A percentile compares a stretch with the other conserved stretches of the same genome.
These are phyloP conservation scores for Polyporus tsugae DNA, from an alignment of 1,284 basidiomycete species.

Conservation along the genomic window DNA sequence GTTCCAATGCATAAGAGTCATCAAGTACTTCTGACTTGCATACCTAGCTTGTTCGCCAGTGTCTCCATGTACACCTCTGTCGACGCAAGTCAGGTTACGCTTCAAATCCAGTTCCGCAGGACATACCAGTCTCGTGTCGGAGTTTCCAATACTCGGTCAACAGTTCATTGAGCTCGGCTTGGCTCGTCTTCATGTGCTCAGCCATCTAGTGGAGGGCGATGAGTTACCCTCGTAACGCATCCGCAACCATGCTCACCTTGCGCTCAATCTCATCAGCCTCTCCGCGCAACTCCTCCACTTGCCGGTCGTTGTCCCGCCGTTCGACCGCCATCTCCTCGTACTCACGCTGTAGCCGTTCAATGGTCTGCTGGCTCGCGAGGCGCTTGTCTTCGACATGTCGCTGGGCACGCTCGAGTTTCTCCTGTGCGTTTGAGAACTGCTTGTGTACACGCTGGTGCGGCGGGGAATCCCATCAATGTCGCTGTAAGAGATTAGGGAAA, in stretches of 20 bases:
- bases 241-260: constrained; percentile 51
- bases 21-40: constrained; percentile 42
- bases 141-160: constrained; percentile 83
- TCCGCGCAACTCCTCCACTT: constrained; percentile 75
- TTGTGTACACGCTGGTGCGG: constrained; percentile 70
- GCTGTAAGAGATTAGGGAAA: constrained; percentile 8
- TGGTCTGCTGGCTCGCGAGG: constrained; percentile 67
- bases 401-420: constrained; percentile 79
- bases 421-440: constrained; percentile 78
- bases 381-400: constrained; percentile 80
- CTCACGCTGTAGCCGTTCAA: constrained; percentile 76
- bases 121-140: constrained; percentile 78
- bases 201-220: constrained; percentile 59
- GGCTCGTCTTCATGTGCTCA: constrained; percentile 75
- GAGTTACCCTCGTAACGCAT: neutral
- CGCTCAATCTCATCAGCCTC: constrained; percentile 71
- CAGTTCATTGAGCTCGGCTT: constrained; percentile 79
- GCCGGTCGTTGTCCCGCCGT: constrained; percentile 76
- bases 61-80: constrained; percentile 85
- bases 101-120: constrained; percentile 3
- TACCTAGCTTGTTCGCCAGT: constrained; percentile 68
- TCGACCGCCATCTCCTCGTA: constrained; percentile 81
- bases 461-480: neutral
- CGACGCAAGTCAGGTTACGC: constrained; percentile 12
- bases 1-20: neutral